Evolutionary conservation across 139 green algal species (phyloP).

Genomic region (Ettlia oleoabundans): DNA sequence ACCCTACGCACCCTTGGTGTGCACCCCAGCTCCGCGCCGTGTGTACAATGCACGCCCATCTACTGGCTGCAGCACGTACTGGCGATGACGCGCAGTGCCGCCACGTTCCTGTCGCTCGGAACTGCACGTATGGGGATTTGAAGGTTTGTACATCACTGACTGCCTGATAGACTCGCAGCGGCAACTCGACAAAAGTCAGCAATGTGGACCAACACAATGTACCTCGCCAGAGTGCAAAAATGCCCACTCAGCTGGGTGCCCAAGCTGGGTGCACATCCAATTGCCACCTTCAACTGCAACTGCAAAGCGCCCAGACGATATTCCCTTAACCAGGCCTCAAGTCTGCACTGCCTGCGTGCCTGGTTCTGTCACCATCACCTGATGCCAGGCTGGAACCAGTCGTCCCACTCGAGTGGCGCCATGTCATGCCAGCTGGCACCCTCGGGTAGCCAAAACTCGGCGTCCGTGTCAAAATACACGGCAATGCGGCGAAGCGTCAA

Average conservation of each 20-base stretch:
- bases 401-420: conserved; percentile 70
- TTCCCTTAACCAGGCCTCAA: too few relatives aligned
- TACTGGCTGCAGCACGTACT: conserved; percentile 77
- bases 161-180: not conserved
- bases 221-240: too few relatives aligned
- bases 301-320: too few relatives aligned
- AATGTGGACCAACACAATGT: too few relatives aligned
- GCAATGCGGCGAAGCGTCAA: conserved; percentile 68
- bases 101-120: not conserved
- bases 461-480: conserved; percentile 85
- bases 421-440: conserved; percentile 60
- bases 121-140: not conserved
- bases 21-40: conserved; percentile 53
- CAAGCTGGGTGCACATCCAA: too few relatives aligned
- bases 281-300: too few relatives aligned
- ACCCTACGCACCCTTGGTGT: conserved; percentile 3
- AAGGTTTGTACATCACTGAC: not conserved
- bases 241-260: too few relatives aligned
- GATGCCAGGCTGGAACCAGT: conserved; percentile 72
- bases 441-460: conserved; percentile 48
- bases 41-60: conserved; percentile 69
- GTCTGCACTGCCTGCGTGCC: too few relatives aligned
- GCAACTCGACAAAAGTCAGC: too few relatives aligned
- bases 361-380: not conserved
- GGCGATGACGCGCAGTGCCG: conserved; percentile 9